These are phyloP conservation scores for Fagopyrum esculentum DNA, from an alignment of 148 eudicot species.

Conservation along the genomic window DNA sequence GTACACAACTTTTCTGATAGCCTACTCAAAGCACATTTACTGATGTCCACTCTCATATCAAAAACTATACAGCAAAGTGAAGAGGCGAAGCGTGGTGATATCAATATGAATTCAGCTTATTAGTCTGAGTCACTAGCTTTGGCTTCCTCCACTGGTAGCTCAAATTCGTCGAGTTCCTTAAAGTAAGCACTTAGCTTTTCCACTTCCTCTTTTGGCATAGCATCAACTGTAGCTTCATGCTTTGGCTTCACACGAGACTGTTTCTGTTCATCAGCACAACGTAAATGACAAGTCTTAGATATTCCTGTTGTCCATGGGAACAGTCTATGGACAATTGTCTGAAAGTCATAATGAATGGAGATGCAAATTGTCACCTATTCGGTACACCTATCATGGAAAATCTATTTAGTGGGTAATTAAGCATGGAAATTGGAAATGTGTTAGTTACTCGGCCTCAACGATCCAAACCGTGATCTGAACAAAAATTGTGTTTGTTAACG, in stretches of 20 bases:
- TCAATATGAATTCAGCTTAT: not conserved
- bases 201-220: conserved; percentile 28
- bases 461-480: too few species aligned
- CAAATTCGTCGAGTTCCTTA: conserved; percentile 38
- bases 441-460: too few species aligned
- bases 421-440: too few species aligned
- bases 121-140: conserved; percentile 22
- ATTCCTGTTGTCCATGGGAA: not conserved
- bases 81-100: not conserved
- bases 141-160: conserved; percentile 27
- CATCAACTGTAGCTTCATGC: conserved; percentile 13
- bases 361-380: too few species aligned
- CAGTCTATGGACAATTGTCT: too few species aligned
- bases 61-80: conserved; percentile 3
- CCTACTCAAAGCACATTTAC: conserved; percentile 1
- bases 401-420: too few species aligned
- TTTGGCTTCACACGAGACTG: conserved; percentile 17
- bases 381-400: too few species aligned
- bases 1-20: not conserved
- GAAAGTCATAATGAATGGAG: too few species aligned
- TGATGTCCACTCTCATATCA: conserved; percentile 3
- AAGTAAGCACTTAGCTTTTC: conserved; percentile 31
- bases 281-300: not conserved
- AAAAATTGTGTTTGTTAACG: too few species aligned
- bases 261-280: conserved; percentile 19